Evolutionary conservation across 108 stramenopile genomes (phyloP).

Genomic region (Nitzschia palea): DNA sequence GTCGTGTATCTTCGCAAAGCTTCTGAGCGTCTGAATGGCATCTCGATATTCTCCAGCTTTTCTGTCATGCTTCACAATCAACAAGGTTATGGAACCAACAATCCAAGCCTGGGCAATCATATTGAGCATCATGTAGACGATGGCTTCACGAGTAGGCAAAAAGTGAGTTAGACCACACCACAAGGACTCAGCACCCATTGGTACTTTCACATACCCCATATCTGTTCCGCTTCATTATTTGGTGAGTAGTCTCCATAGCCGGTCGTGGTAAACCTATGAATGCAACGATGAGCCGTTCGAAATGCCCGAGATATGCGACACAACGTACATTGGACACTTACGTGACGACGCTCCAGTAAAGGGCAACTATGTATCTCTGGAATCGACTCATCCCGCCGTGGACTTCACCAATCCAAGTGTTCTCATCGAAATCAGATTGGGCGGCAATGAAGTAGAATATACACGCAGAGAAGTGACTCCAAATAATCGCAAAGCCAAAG

Average conservation of each 20-base stretch:
- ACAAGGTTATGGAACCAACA: slow-evolving; percentile 61
- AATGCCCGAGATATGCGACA: no score
- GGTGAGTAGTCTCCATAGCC: slow-evolving; percentile 63
- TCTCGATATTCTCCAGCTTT: slow-evolving; percentile 48
- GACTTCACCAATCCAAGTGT: slow-evolving; percentile 49
- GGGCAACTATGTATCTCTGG: slow-evolving; percentile 41
- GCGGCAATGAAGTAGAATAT: slow-evolving; percentile 63
- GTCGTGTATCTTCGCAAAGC: slow-evolving; percentile 36
- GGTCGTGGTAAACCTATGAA: slow-evolving; percentile 23
- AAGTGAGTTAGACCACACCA: no score
- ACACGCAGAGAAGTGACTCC: slow-evolving; percentile 60
- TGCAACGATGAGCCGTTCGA: no score
- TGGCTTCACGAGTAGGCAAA: no score
- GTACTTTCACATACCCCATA: slow-evolving; percentile 24
- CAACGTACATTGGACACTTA: slow-evolving; percentile 20
- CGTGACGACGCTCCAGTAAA: slow-evolving; percentile 61
- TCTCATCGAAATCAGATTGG: slow-evolving; percentile 46
- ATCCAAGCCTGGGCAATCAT: slow-evolving; percentile 46
- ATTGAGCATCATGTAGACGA: slow-evolving; percentile 52
- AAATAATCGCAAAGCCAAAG: slow-evolving; percentile 42
- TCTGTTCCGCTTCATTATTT: slow-evolving; percentile 47
- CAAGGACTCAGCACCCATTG: neutral
- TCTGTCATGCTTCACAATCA: slow-evolving; percentile 58
- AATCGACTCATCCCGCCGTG: slow-evolving; percentile 9
- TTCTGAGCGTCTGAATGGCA: slow-evolving; percentile 19